Conservation (phyloP, 2,329 filamentous ascomycete species). For the Thelonectria blattea region DNA sequence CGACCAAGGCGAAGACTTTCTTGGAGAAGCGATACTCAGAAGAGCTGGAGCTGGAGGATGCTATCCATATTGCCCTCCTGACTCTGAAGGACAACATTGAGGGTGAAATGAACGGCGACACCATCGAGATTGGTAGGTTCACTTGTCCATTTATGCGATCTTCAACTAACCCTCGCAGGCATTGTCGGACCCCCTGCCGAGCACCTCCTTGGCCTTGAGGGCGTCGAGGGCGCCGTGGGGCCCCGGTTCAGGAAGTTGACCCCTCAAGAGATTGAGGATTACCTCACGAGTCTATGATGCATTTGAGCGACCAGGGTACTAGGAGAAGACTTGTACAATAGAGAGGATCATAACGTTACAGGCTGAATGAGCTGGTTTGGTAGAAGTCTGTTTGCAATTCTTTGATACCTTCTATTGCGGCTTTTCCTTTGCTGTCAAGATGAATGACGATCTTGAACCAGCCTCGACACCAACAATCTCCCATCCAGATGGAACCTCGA, state of each 20-base stretch:
- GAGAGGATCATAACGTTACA: constrained; percentile 48
- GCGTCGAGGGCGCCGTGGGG: constrained; percentile 82
- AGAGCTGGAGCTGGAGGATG: constrained; percentile 94
- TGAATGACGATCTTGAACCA: constrained; percentile 57
- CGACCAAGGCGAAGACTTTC: constrained; percentile 98
- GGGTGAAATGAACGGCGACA: constrained; percentile 98
- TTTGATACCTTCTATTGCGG: constrained; percentile 17
- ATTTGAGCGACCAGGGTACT: constrained; percentile 30
- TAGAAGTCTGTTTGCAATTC: constrained; percentile 26
- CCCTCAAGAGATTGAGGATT: constrained; percentile 98
- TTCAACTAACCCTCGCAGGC: constrained; percentile 57
- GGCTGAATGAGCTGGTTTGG: constrained; percentile 42
- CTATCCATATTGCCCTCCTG: constrained; percentile 95
- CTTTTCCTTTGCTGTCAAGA: constrained; percentile 45
- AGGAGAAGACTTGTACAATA: constrained; percentile 53
- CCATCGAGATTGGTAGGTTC: constrained; percentile 88
- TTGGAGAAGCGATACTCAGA: constrained; percentile 99
- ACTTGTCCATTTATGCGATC: not conserved
- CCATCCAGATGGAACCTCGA: constrained; percentile 38
- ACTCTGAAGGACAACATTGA: constrained; percentile 99
- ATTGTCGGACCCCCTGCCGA: constrained; percentile 95
- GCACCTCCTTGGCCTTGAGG: constrained; percentile 89
- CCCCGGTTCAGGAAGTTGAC: constrained; percentile 93
- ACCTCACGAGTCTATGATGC: constrained; percentile 92
- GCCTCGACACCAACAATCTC: constrained; percentile 52